Conservation (phyloP, 495 filamentous ascomycete species). For the Glarea lozoyensis region DNA sequence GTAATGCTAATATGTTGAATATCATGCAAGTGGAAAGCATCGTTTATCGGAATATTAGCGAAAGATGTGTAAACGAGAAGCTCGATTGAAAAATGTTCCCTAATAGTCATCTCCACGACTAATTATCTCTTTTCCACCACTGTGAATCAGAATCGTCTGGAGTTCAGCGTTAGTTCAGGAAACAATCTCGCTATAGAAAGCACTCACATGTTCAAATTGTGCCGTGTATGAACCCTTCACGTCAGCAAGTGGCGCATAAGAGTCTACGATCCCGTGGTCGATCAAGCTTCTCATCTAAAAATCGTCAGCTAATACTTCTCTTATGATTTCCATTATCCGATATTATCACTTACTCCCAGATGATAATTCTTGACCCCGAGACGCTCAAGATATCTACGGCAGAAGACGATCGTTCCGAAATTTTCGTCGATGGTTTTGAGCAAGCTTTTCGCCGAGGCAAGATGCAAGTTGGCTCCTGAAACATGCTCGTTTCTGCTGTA, state of each 20-base stretch:
- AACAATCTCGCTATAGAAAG: conserved; percentile 8
- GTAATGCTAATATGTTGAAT: too few relatives aligned
- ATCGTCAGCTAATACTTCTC: conserved; percentile 11
- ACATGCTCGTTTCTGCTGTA: conserved; percentile 59
- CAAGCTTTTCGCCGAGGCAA: conserved; percentile 71
- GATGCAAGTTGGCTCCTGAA: conserved; percentile 53
- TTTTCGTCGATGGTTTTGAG: conserved; percentile 86
- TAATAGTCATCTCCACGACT: conserved; percentile 89
- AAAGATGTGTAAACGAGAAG: too few relatives aligned
- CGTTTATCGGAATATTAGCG: too few relatives aligned
- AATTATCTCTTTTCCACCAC: conserved; percentile 86
- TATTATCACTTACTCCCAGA: conserved; percentile 53
- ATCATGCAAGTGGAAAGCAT: too few relatives aligned
- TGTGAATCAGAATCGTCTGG: conserved; percentile 84
- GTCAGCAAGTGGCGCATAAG: conserved; percentile 83
- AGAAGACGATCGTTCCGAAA: conserved; percentile 81
- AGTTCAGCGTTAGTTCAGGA: conserved; percentile 1
- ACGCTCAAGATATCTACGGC: conserved; percentile 75
- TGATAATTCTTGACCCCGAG: conserved; percentile 82
- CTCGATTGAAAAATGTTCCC: conserved; percentile 2
- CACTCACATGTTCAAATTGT: conserved; percentile 86
- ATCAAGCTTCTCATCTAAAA: conserved; percentile 74
- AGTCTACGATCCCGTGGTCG: conserved; percentile 72
- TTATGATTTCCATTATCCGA: neutral
- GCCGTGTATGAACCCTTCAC: conserved; percentile 93